Conservation (phyloP, 2,329 filamentous ascomycete species). For the Fusarium tjaetaba region DNA sequence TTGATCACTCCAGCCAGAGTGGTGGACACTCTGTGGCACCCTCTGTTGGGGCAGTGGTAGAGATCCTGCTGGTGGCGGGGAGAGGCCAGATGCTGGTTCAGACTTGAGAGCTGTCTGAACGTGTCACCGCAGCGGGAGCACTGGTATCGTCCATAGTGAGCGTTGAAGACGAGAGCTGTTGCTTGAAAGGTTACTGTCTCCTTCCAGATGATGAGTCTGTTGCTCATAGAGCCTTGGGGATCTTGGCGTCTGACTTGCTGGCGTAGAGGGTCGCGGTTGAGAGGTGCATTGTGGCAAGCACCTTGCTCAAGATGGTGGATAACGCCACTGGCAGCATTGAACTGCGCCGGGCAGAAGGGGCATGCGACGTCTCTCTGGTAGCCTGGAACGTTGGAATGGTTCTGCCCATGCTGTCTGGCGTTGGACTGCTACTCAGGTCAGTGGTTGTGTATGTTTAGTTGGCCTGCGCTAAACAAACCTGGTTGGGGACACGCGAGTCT, state of each 20-base stretch:
- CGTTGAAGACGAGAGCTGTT: conserved; percentile 56
- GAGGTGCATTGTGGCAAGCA: conserved; percentile 57
- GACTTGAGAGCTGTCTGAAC: conserved; percentile 49
- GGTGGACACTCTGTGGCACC: conserved; percentile 51
- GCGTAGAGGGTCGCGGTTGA: conserved; percentile 62
- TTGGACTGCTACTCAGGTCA: conserved; percentile 4
- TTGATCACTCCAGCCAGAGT: conserved; percentile 53
- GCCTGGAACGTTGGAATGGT: background rate
- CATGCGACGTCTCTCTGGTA: conserved; percentile 51
- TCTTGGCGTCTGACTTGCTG: conserved; percentile 57
- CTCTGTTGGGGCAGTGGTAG: conserved; percentile 53
- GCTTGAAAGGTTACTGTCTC: conserved; percentile 50
- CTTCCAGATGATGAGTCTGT: conserved; percentile 59
- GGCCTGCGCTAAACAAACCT: background rate
- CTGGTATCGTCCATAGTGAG: conserved; percentile 37
- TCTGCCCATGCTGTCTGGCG: background rate
- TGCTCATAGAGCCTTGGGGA: conserved; percentile 59
- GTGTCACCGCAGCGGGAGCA: conserved; percentile 57
- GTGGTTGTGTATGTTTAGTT: background rate
- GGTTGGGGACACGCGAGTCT: background rate
- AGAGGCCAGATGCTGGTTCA: conserved; percentile 66
- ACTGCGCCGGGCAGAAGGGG: conserved; percentile 62
- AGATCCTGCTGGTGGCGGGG: conserved; percentile 51
- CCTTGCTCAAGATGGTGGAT: conserved; percentile 66
- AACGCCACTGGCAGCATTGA: conserved; percentile 63